Base-by-base conservation (phyloP, 2,329 filamentous ascomycete genomes). In the Kalmusia sp. region DNA sequence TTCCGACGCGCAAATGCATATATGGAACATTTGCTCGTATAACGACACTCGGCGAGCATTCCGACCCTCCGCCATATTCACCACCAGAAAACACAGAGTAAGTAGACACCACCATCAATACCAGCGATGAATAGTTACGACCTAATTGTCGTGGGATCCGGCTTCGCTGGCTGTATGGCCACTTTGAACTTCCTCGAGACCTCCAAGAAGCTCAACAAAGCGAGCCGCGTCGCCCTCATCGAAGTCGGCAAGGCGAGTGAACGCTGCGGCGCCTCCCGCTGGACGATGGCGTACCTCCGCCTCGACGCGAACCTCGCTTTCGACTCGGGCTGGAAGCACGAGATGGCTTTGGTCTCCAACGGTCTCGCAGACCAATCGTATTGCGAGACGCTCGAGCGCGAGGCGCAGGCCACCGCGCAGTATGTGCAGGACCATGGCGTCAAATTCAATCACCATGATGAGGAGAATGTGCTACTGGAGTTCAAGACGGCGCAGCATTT, bases 261-360 rank as follows among this genome's bases (percentile, higher is more conserved):
- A 57, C 70, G 74, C 51, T 76, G 72, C 51, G 75, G 74, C 34
- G 74, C 75, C 30, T 74, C 68, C 7, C 65, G 73, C 44, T 77
- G 74, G 75, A 77, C 74, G 3, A 76, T 76, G 71, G 73, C 76
- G 4, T 77, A 76, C 53, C 64, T 78, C 6, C 63, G 73, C n/a
- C 57, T 78, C 6, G 73, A 76, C 62, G 71, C 71, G 53, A 64
- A 77, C 49, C 59, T 73, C 15, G 56, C 64, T 45, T 74, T 73
- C 51, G 70, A 74, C 51, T 59, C 63, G 25, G 69, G 69, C 50
- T 72, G 70, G 70, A 64, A 68, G 49, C 64, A 69, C 38, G 70
- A 73, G 51, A 74, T 74, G 69, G 59, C 64, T 55, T 25, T 64
- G 9, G 73, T 76, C 33, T 74, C 68, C 57, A 70, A 74, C 27